Evolutionary conservation across 257 asterid species (phyloP).

Genomic region (Nicotiana knightiana): DNA sequence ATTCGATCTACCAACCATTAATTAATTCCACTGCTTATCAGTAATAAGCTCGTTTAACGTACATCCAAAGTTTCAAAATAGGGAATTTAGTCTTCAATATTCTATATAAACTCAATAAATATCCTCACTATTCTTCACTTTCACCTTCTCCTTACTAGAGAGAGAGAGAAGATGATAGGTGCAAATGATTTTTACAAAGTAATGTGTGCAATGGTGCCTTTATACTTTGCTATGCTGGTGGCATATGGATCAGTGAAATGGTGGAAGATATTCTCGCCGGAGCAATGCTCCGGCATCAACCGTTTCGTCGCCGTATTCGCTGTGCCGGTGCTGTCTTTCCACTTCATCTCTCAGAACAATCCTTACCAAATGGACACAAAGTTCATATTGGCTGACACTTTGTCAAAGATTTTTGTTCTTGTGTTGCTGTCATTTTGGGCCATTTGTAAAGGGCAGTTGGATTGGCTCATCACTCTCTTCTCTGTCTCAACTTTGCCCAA

Average conservation of each 20-base stretch:
- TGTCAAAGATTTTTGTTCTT: conserved; percentile 42
- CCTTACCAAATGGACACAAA: conserved; percentile 63
- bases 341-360: conserved; percentile 67
- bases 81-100: neutral
- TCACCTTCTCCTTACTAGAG: neutral
- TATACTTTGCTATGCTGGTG: conserved; percentile 61
- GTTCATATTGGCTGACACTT: conserved; percentile 56
- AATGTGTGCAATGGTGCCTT: conserved; percentile 68
- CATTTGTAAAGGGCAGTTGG: conserved; percentile 29
- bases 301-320: conserved; percentile 67
- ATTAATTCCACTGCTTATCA: neutral
- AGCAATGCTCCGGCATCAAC: conserved; percentile 73
- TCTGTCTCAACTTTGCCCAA: conserved; percentile 75
- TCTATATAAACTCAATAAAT: conserved; percentile 3
- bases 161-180: conserved; percentile 32
- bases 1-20: neutral
- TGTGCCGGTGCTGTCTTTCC: conserved; percentile 65
- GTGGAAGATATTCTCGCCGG: conserved; percentile 65
- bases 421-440: conserved; percentile 38
- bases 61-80: neutral
- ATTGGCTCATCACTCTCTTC: conserved; percentile 64
- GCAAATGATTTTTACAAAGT: conserved; percentile 55
- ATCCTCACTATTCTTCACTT: neutral
- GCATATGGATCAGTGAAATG: conserved; percentile 63
- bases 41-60: neutral